These are phyloP conservation scores for Isoetes engelmannii DNA, from an alignment of 83 land plant genomes.

Conservation along the genomic window DNA sequence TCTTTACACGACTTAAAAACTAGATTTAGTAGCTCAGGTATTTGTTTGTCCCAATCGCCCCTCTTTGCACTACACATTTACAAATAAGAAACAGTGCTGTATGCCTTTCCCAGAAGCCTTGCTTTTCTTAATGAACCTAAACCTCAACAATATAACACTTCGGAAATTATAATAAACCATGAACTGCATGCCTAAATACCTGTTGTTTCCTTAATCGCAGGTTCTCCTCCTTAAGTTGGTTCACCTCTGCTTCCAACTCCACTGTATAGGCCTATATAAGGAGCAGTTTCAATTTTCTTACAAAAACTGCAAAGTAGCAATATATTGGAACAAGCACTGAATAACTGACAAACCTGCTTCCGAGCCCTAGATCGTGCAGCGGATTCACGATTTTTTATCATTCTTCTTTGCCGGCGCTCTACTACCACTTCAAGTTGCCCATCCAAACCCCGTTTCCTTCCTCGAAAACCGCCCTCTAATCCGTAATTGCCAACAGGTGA, in stretches of 20 bases:
- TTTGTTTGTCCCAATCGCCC: too few relatives aligned
- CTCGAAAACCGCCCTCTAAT: constrained; percentile 45
- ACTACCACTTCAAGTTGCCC: constrained; percentile 71
- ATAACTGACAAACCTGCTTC: constrained; percentile 35
- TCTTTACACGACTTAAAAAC: too few relatives aligned
- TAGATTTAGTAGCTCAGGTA: too few relatives aligned
- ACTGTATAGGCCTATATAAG: constrained; percentile 40
- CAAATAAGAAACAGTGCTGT: background rate
- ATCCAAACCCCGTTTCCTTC: too few relatives aligned
- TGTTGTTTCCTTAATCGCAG: constrained; percentile 35
- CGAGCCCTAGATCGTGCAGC: constrained; percentile 39
- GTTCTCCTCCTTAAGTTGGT: constrained; percentile 45
- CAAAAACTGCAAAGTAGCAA: too few relatives aligned
- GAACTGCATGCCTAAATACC: constrained; percentile 27
- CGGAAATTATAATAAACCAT: too few relatives aligned
- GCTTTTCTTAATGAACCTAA: background rate
- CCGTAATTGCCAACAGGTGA: constrained; percentile 46
- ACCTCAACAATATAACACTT: too few relatives aligned
- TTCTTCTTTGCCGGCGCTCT: constrained; percentile 47
- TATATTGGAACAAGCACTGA: too few relatives aligned
- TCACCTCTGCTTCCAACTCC: constrained; percentile 50
- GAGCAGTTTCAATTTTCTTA: too few relatives aligned
- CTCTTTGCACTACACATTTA: background rate
- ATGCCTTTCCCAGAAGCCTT: background rate
- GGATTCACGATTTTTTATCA: constrained; percentile 42